A percentile compares a stretch with the other conserved stretches of the same genome.
Conservation (phyloP, 2,329 filamentous ascomycete species). For the Neoscytalidium dimidiatum region DNA sequence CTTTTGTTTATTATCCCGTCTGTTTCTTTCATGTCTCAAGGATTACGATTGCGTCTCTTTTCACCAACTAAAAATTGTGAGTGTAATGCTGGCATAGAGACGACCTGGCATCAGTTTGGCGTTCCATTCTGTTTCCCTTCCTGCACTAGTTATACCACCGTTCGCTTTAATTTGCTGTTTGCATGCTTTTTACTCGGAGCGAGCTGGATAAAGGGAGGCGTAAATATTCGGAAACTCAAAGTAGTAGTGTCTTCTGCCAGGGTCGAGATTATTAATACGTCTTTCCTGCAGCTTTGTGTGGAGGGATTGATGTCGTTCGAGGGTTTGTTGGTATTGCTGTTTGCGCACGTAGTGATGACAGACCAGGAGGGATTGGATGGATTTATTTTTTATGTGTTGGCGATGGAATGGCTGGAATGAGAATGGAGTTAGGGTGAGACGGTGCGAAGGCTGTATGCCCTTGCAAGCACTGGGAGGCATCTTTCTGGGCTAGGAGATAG, state of each 20-base stretch:
- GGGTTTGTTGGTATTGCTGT: not conserved
- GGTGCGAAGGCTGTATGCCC: not conserved
- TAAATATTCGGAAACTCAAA: not conserved
- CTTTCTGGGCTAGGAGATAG: not conserved
- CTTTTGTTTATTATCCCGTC: not conserved
- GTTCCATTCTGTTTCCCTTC: not conserved
- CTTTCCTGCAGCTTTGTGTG: not conserved
- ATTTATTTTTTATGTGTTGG: not conserved
- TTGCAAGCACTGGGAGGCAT: no score
- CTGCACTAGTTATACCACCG: slow-evolving; percentile 3
- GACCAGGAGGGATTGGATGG: not conserved
- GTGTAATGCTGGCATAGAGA: slow-evolving; percentile 16
- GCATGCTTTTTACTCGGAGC: not conserved
- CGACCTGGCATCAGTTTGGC: slow-evolving; percentile 11
- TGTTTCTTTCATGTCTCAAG: not conserved
- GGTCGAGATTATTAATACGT: not conserved
- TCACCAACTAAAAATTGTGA: not conserved
- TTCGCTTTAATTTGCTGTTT: not conserved
- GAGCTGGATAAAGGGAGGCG: not conserved
- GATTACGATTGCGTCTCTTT: not conserved
- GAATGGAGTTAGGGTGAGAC: slow-evolving; percentile 3
- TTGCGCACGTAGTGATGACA: not conserved
- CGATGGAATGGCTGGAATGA: not conserved
- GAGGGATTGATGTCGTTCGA: not conserved
- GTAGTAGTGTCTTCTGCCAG: not conserved